Evolutionary conservation across 345 rosid species (phyloP), one percentile per base, ranked within the genome.

Genomic region (Eucalyptus guilfoylei): DNA sequence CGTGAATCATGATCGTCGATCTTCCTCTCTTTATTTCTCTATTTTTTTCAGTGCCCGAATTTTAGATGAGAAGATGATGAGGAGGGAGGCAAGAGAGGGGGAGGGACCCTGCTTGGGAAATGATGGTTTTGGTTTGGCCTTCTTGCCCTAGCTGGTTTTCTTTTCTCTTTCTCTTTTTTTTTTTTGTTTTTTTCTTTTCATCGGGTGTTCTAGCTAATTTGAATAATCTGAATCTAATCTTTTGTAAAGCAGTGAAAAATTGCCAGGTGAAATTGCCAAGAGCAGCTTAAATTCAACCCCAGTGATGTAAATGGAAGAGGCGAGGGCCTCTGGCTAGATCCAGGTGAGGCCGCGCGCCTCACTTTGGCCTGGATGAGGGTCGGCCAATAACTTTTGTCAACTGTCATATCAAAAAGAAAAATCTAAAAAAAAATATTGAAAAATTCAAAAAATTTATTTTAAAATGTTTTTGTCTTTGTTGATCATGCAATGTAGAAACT

Each of bases 321-420:
- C 1, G 2, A 21, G 5, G 5, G 28, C 28, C 26, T 9, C 28
- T 54, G 5, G 11, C 60, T 2, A 21, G 2, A 54, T 54, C 3
- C 0, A 0, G 3, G 60, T 4, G 0, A 54, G 0, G 28, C 28
- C 12, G 0, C 12, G 0, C 10, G 12, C 5, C 21, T 50, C 54
- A 50, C 23, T 50, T 50, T 50, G 9, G 55, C 55, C 0, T 17
- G 0, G 4, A 50, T 0, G 9, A 21, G 60, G 5, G 60, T 55
- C 9, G 60, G 8, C 2, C 11, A 8, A 0, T 1, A 23, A 54
- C 28, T 28, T 23, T 54, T 54, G 9, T 21, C 2, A 54, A 23
- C 0, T 0, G 0, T 4, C 28, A 23, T 8, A 0, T 0, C 2
- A 21, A 23, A 54, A 54, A 4, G 26, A 54, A 54, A 54, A 54